phyloP scores from a whole-genome alignment of 2,329 filamentous ascomycete genomes.

The Xylariaceae sp. region DNA sequence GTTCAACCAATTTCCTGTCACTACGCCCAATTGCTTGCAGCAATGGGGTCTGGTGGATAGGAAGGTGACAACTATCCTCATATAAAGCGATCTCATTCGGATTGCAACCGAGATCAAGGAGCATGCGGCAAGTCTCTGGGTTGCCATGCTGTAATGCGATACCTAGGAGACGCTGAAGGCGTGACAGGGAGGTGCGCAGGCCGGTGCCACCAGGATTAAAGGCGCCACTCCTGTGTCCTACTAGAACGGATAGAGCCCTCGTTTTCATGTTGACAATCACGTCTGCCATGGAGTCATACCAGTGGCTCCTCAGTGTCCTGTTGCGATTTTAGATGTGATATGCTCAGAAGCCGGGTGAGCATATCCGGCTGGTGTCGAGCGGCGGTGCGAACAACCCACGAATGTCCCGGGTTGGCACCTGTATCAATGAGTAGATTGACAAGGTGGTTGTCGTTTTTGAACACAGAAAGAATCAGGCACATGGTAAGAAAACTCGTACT shows the following conservation, averaged over 20 bases:
- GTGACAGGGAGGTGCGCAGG: no score
- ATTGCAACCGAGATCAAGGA: conserved; percentile 6
- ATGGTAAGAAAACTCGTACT: background rate
- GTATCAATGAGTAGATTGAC: background rate
- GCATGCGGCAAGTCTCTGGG: background rate
- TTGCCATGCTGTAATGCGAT: background rate
- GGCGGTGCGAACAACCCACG: background rate
- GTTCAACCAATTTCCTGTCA: conserved; percentile 4
- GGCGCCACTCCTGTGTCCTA: no score
- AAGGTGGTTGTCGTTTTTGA: background rate
- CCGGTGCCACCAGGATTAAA: no score
- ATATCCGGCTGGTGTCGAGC: background rate
- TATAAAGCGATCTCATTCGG: conserved; percentile 2
- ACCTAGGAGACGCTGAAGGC: background rate
- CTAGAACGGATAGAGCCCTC: no score
- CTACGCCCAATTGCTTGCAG: conserved; percentile 5
- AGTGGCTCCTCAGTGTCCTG: no score
- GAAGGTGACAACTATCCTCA: rapidly evolving
- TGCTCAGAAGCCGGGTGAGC: background rate
- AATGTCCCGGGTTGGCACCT: background rate
- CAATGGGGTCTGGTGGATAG: background rate
- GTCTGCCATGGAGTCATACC: no score
- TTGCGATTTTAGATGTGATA: background rate
- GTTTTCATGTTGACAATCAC: no score
- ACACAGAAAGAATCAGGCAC: conserved; percentile 1